Conservation (phyloP, 2,329 filamentous ascomycete species). For the Xylariaceae sp. region DNA sequence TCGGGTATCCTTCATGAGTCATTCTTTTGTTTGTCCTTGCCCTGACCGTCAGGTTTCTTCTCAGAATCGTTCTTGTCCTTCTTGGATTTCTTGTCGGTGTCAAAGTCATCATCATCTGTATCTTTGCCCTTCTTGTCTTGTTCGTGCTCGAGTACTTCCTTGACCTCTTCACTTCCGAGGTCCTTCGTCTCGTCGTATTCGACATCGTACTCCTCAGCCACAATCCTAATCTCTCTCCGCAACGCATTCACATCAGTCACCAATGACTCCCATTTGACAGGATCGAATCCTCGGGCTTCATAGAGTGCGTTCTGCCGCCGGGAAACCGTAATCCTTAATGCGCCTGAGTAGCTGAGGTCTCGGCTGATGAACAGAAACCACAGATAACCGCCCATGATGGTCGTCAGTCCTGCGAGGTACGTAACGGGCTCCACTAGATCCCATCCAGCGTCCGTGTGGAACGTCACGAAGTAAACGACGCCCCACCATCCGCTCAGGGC, state of each 20-base stretch:
- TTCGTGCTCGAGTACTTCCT: slow-evolving; percentile 52
- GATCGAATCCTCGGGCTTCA: slow-evolving; percentile 68
- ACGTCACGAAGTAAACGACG: slow-evolving; percentile 68
- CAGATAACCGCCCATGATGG: slow-evolving; percentile 83
- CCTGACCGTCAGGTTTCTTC: slow-evolving; percentile 1
- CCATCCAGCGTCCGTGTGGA: slow-evolving; percentile 77
- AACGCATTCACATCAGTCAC: slow-evolving; percentile 77
- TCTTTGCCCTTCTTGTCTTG: slow-evolving; percentile 33
- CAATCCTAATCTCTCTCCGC: slow-evolving; percentile 71
- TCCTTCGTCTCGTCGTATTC: slow-evolving; percentile 80
- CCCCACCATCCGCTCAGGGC: slow-evolving; percentile 76
- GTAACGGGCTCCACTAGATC: slow-evolving; percentile 88
- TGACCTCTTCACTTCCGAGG: slow-evolving; percentile 63
- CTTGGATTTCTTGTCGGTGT: slow-evolving; percentile 34
- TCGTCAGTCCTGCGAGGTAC: slow-evolving; percentile 80
- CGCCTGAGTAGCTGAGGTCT: slow-evolving; percentile 80
- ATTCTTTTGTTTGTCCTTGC: slow-evolving; percentile 5
- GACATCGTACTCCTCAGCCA: slow-evolving; percentile 84
- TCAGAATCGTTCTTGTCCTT: slow-evolving; percentile 17
- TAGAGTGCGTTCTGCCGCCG: slow-evolving; percentile 75
- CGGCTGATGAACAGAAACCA: slow-evolving; percentile 94
- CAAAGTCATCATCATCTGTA: slow-evolving; percentile 35
- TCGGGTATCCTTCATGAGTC: slow-evolving; percentile 2
- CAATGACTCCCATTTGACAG: slow-evolving; percentile 70
- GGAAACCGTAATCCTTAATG: slow-evolving; percentile 82